Conservation (phyloP, 371 early-diverging fungal species). For the Apophysomyces variabilis region DNA sequence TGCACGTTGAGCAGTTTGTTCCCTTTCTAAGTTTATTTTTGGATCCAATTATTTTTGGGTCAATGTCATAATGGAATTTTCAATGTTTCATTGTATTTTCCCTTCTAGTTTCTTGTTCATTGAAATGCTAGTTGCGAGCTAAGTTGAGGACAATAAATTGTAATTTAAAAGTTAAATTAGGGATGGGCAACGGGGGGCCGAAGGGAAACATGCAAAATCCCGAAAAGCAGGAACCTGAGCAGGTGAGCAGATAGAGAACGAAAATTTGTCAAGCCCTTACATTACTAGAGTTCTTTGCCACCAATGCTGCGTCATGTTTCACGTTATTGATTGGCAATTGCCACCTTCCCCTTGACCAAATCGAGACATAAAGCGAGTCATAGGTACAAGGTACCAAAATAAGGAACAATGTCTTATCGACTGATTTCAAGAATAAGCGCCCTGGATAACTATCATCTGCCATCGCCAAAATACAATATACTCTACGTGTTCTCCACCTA, state of each 20-base stretch:
- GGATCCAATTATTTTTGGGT: too few species aligned
- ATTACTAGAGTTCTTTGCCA: not conserved
- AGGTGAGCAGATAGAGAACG: not conserved
- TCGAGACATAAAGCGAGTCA: not conserved
- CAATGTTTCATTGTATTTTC: too few species aligned
- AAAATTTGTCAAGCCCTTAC: not conserved
- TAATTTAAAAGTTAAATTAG: not conserved
- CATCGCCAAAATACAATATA: not conserved
- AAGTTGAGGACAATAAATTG: too few species aligned
- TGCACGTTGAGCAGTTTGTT: too few species aligned
- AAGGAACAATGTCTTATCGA: not conserved
- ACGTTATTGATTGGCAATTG: not conserved
- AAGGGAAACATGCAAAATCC: conserved; percentile 1
- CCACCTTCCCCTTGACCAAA: conserved; percentile 4
- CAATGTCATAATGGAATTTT: too few species aligned
- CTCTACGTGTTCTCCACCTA: not conserved
- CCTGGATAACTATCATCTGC: not conserved
- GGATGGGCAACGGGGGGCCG: not conserved
- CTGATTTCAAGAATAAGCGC: not conserved
- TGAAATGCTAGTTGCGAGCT: too few species aligned
- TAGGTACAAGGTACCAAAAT: not conserved
- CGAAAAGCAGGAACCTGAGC: conserved; percentile 2
- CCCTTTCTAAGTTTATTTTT: too few species aligned
- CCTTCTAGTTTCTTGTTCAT: too few species aligned
- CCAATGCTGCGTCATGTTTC: not conserved